Conservation (phyloP, 140 eudicot genomes). For the Stevia rebaudiana region DNA sequence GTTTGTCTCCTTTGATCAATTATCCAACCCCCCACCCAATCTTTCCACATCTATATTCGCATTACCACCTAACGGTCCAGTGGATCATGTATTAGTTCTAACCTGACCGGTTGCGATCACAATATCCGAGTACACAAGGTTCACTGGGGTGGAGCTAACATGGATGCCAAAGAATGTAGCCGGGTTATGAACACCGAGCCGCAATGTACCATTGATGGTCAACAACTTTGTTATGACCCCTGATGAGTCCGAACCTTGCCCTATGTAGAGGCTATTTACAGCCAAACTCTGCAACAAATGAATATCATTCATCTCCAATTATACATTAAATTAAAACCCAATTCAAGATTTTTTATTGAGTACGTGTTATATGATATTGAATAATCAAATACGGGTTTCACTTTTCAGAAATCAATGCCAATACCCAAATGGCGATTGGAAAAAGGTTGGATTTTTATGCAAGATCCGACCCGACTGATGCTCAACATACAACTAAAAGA, state of each 20-base stretch:
- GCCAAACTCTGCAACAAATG: constrained; percentile 64
- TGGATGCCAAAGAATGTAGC: constrained; percentile 93
- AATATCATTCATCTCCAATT: not conserved
- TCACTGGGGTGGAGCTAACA: constrained; percentile 79
- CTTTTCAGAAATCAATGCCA: no score
- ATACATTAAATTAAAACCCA: constrained; percentile 1
- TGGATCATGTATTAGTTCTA: constrained; percentile 5
- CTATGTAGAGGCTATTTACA: constrained; percentile 54
- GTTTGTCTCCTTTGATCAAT: no score
- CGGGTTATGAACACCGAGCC: constrained; percentile 72
- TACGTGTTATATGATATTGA: not conserved
- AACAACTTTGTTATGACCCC: constrained; percentile 86
- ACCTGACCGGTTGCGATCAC: constrained; percentile 89
- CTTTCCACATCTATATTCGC: not conserved
- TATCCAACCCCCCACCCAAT: no score
- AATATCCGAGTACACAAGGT: constrained; percentile 65
- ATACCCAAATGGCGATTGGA: not conserved
- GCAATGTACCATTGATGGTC: constrained; percentile 69
- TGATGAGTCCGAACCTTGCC: constrained; percentile 73
- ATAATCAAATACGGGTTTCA: not conserved
- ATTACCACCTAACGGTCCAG: no score
- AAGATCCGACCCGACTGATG: no score
- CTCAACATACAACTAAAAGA: no score
- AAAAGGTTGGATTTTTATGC: not conserved
- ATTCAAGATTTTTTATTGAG: not conserved